Evolutionary conservation across 2,329 filamentous ascomycete genomes (phyloP).

Genomic region (Colletotrichum orbiculare): DNA sequence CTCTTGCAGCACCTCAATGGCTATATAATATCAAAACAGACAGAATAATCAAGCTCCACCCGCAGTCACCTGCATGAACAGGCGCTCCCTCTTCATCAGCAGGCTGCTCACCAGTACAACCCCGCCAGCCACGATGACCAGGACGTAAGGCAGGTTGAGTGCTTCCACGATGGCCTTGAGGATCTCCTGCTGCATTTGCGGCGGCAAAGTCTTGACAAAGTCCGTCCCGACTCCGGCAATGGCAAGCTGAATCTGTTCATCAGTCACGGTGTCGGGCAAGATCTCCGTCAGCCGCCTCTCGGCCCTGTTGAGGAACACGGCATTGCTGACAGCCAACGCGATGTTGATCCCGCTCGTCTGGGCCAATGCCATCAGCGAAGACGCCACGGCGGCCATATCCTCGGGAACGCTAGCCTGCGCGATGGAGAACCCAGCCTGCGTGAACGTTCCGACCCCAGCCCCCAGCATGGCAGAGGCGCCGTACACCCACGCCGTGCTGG

Average conservation of each 20-base stretch:
- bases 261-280: conserved; percentile 39
- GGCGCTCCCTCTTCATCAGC: conserved; percentile 31
- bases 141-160: conserved; percentile 31
- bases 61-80: conserved; percentile 23
- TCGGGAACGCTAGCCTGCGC: conserved; percentile 20
- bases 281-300: conserved; percentile 40
- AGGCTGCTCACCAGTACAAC: conserved; percentile 43
- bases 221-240: conserved; percentile 38
- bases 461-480: conserved; percentile 52
- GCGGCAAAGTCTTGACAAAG: conserved; percentile 29
- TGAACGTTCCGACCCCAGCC: conserved; percentile 48
- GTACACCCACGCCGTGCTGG: conserved; percentile 42
- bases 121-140: conserved; percentile 52
- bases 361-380: conserved; percentile 21
- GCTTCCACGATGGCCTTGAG: conserved; percentile 42
- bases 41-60: background rate
- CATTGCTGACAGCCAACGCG: conserved; percentile 26
- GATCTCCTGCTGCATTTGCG: conserved; percentile 37
- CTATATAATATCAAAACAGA: background rate
- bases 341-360: conserved; percentile 35
- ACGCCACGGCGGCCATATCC: conserved; percentile 17
- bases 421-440: conserved; percentile 46
- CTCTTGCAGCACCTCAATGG: no score
- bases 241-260: conserved; percentile 40
- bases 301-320: conserved; percentile 47